Evolutionary conservation across 805 yeast genomes (phyloP).

Genomic region (Saccharomycopsis fermentans): DNA sequence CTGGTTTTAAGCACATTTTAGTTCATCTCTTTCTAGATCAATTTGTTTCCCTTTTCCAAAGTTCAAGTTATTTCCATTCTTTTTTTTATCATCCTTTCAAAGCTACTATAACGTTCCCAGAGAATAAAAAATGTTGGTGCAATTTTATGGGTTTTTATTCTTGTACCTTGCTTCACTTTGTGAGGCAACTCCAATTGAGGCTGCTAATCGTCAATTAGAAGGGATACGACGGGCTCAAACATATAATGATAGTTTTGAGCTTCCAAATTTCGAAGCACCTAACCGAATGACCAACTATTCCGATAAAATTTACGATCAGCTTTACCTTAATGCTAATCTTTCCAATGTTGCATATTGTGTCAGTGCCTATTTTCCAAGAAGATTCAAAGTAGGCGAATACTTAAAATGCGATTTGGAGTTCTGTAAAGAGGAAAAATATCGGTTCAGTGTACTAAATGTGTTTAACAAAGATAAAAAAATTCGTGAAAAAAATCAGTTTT

Average conservation of each 20-base stretch:
- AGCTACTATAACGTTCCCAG: too few relatives aligned
- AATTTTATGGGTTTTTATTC: not conserved
- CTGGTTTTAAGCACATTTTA: too few relatives aligned
- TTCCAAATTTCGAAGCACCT: not conserved
- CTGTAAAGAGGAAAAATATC: slow-evolving; percentile 6
- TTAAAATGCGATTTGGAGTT: slow-evolving; percentile 13
- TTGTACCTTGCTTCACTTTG: not conserved
- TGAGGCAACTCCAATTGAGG: not conserved
- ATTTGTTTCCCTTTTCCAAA: too few relatives aligned
- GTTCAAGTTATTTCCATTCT: not conserved
- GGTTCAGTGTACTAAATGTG: slow-evolving; percentile 7
- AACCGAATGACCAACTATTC: not conserved
- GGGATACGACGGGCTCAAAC: not conserved
- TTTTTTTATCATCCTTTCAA: not conserved
- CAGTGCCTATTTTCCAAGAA: not conserved
- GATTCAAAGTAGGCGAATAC: not conserved
- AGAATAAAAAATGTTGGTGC: not conserved
- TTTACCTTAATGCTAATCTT: slow-evolving; percentile 12
- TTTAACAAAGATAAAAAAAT: slow-evolving; percentile 3
- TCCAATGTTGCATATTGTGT: slow-evolving; percentile 15
- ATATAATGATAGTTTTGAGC: not conserved
- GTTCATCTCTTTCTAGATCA: too few relatives aligned
- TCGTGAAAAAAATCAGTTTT: not conserved
- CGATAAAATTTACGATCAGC: slow-evolving; percentile 9
- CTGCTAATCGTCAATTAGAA: not conserved